Base-by-base conservation (phyloP, 2,329 filamentous ascomycete species). In the Colletotrichum sp. region DNA sequence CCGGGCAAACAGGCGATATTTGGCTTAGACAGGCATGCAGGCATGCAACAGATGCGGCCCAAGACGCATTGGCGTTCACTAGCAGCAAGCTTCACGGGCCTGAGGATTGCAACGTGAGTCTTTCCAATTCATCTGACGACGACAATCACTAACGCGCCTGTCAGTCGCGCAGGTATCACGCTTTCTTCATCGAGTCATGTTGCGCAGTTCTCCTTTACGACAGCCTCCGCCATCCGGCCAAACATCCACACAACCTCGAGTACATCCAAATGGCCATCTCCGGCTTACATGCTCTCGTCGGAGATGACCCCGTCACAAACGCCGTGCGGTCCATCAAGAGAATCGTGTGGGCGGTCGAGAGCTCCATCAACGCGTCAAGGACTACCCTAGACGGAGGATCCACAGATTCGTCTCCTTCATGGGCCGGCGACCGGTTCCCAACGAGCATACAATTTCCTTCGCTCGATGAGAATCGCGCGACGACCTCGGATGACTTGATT, bases 1-100 rank as follows among this genome's bases (percentile, higher is more conserved):
- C 73, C 4, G 38, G 80, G 26, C 75, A 67, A 13, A 71, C 79
- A n/a, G 76, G 79, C 10, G 67, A 77, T 6, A 82, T 82, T 75
- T 82, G 81, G 81, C 77, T 82, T 10, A 74, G 81, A 57, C 80
- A 81, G 32, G 81, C 81, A 2, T 82, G 81, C 60, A 71, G 81
- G 65, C 77, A 80, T 30, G 81, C 81, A 2, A 80, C 78, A 32
- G 80, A 82, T 60, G 80, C 81, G 10, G 81, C 81, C 8, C 81
- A 82, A 52, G 81, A 82, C 71, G 78, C 79, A 15, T 77, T 81
- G 21, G 72, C 80, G 15, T 81, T 79, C 32, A 76, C 74, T 2
- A 55, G 32, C 15, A 77, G 58, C 32, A 76, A 70, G 58, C 58
- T 77, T 21, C 74, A 71, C 1, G 66, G 64, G 0, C 70, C 73